Percentiles rank a stretch among this genome's conserved stretches.
phyloP scores from a whole-genome alignment of 345 rosid genomes.

The Raphanus raphanistrum region DNA sequence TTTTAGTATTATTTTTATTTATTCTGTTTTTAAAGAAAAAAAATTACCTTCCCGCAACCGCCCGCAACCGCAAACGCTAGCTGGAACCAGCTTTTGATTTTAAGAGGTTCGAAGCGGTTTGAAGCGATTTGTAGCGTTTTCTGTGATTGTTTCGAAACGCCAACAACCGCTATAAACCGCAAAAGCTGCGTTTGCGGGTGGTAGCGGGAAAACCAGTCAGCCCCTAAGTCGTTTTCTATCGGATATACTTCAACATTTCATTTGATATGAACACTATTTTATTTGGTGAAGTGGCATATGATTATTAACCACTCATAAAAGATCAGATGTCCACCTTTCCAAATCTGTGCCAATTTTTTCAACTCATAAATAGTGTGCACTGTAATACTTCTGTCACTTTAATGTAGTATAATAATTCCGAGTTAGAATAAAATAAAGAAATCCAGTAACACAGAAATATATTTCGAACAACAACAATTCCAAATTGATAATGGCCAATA shows the following conservation, averaged over 20 bases:
- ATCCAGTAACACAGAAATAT: background rate
- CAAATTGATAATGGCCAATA: conserved; percentile 1
- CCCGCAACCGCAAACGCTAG: too few species aligned
- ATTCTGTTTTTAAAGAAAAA: too few species aligned
- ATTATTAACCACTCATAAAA: conserved; percentile 27
- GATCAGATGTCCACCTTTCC: conserved; percentile 20
- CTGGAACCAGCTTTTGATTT: too few species aligned
- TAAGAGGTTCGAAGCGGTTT: too few species aligned
- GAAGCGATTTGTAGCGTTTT: too few species aligned
- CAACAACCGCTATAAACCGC: too few species aligned
- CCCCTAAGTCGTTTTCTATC: conserved; percentile 29
- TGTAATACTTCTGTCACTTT: conserved; percentile 19
- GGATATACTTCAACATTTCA: conserved; percentile 15
- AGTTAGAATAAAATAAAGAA: background rate
- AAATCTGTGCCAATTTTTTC: conserved; percentile 30
- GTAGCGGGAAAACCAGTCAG: too few species aligned
- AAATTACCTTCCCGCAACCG: too few species aligned
- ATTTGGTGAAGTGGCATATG: conserved; percentile 32
- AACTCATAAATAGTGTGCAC: conserved; percentile 31
- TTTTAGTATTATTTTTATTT: too few species aligned
- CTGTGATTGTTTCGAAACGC: too few species aligned
- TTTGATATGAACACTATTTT: conserved; percentile 24
- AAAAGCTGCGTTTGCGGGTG: too few species aligned
- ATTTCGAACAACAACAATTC: background rate
- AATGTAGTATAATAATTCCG: background rate